Evolutionary conservation across 306 rosid species (phyloP), one percentile per base, ranked within the genome.

Genomic region (Medicago truncatula): DNA sequence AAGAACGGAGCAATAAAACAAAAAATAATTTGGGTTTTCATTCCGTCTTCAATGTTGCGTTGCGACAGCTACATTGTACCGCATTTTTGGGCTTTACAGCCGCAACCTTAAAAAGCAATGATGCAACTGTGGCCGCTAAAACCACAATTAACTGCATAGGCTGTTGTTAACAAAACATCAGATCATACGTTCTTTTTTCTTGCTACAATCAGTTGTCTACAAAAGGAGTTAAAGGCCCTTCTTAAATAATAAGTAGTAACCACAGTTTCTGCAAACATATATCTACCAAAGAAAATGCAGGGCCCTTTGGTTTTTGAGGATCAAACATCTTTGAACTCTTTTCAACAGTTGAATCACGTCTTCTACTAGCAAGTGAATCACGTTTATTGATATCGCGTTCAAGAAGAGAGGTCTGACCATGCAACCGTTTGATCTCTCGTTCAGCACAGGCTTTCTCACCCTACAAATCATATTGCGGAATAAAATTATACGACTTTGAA

Each of bases 381-480:
- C 87, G 90, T 78, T 81, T 89, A 77, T 81, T 88, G 56, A 89
- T 86, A 82, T 91, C 97, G 53, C 96, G 97, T 73, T 91, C 95
- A 65, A 93, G 96, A 84, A 80, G 92, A 78, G 96, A 85, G 82
- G 85, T 91, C 85, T 88, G 98, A 79, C 93, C 82, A 9, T 76
- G 85, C 84, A 93, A 80, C 70, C 90, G 87, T 71, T 89, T 93
- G 61, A 86, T 87, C 84, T 93, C 98, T 62, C 93, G 86, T 50
- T 93, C 98, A 12, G 91, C 82, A 79, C 41, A 75, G 67, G 96
- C 93, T 84, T 88, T 91, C 74, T 88, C 97, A 34, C 97, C 91
- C 98, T 93, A 83, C 71, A 50, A 65, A 79, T 66, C 60, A 69
- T 76, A 74, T 46, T 59, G 76, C 80, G 62, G 69, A 74, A 63